Percentiles rank a stretch among this genome's conserved stretches.
These are phyloP conservation scores for Ensete ventricosum DNA, from an alignment of 176 grass and related monocot species.

Conservation along the genomic window DNA sequence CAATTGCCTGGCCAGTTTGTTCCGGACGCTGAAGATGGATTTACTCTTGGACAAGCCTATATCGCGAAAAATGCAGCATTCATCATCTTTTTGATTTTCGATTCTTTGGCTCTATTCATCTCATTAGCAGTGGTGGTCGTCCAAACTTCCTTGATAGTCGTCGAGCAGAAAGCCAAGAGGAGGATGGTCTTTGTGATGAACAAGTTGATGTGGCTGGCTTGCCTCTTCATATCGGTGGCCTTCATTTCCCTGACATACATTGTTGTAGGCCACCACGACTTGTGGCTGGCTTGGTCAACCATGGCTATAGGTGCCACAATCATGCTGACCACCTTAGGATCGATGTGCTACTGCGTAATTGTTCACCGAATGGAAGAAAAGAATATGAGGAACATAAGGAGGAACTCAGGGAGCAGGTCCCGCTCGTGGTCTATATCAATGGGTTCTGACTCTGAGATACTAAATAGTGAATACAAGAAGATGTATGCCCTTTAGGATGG, in stretches of 20 bases:
- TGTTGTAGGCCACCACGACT: not conserved
- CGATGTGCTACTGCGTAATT: slow-evolving; percentile 1
- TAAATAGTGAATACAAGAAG: slow-evolving; percentile 8
- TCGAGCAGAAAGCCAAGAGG: not conserved
- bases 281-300: slow-evolving; percentile 5
- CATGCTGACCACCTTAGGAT: slow-evolving; percentile 8
- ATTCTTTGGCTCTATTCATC: slow-evolving; percentile 8
- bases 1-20: slow-evolving; percentile 4
- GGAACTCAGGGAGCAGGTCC: not conserved
- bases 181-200: slow-evolving; percentile 16
- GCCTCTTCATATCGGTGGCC: not conserved
- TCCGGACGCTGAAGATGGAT: not conserved
- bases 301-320: slow-evolving; percentile 5
- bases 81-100: slow-evolving; percentile 10
- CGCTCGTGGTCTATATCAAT: not conserved
- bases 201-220: slow-evolving; percentile 8
- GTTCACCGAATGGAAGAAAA: slow-evolving; percentile 6
- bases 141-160: slow-evolving; percentile 7
- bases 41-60: slow-evolving; percentile 1
- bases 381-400: not conserved
- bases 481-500: not conserved
- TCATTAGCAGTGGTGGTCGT: slow-evolving; percentile 5
- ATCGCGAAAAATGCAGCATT: slow-evolving; percentile 6
- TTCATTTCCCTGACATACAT: slow-evolving; percentile 7
- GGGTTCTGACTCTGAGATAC: not conserved